Percentiles rank a stretch among this genome's conserved stretches.
phyloP scores from a whole-genome alignment of 73 alveolate species.

The Uronychia setigera region DNA sequence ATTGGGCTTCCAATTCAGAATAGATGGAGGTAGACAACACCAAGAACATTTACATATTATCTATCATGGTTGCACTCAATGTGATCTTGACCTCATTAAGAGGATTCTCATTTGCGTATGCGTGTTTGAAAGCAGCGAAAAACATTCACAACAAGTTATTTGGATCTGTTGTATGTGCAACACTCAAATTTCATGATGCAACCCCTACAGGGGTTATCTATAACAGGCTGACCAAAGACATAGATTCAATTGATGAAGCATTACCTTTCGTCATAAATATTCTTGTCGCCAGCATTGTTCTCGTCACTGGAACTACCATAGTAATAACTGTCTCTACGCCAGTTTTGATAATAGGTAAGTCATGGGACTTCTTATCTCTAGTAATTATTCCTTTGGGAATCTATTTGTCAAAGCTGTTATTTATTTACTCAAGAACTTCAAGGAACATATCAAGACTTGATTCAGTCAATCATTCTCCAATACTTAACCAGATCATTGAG shows the following conservation, averaged over 20 bases:
- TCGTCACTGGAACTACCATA: neutral
- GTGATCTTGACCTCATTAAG: neutral
- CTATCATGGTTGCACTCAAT: neutral
- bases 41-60: too few relatives aligned
- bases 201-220: neutral
- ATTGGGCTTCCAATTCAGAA: neutral
- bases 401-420: neutral
- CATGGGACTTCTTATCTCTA: neutral
- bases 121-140: neutral
- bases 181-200: neutral
- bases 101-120: neutral
- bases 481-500: neutral
- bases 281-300: neutral
- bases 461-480: neutral
- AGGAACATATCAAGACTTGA: neutral
- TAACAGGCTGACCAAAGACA: neutral
- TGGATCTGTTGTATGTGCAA: neutral
- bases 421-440: neutral
- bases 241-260: neutral
- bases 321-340: neutral
- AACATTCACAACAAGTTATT: neutral
- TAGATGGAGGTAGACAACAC: neutral
- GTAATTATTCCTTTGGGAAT: neutral
- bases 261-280: neutral
- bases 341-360: neutral